Conservation (phyloP, 805 yeast genomes). For the Starmerella ratchasimensis region DNA sequence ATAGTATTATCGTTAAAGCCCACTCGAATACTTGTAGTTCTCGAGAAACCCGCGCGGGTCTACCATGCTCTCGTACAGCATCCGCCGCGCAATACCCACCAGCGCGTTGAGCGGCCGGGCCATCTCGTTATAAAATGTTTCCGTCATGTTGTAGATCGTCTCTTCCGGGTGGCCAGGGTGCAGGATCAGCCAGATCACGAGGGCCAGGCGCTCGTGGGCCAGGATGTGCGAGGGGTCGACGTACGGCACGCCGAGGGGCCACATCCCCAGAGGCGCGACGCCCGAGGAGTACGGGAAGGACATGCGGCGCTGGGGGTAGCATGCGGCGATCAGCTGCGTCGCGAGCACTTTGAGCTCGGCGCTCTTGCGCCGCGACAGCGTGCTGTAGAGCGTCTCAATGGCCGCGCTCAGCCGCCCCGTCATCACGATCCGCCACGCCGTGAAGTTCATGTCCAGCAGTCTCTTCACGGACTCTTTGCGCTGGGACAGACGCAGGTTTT, state of each 20-base stretch:
- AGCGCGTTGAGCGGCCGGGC: too few relatives aligned
- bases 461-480: too few relatives aligned
- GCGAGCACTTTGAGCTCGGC: neutral
- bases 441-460: neutral
- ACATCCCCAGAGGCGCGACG: neutral
- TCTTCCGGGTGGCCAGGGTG: conserved; percentile 4
- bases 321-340: neutral
- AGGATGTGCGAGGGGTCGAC: conserved; percentile 7
- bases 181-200: conserved; percentile 3
- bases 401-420: neutral
- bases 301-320: conserved; percentile 4
- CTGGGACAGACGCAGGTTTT: too few relatives aligned
- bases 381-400: neutral
- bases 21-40: neutral
- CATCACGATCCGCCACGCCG: neutral
- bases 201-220: neutral
- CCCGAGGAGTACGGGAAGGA: neutral
- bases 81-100: neutral
- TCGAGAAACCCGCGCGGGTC: neutral
- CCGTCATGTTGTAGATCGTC: too few relatives aligned
- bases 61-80: neutral
- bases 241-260: conserved; percentile 6
- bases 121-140: too few relatives aligned
- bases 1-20: too few relatives aligned
- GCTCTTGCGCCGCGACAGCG: neutral